Base-by-base conservation (phyloP, 2,329 filamentous ascomycete species). In the Alternaria sp. region DNA sequence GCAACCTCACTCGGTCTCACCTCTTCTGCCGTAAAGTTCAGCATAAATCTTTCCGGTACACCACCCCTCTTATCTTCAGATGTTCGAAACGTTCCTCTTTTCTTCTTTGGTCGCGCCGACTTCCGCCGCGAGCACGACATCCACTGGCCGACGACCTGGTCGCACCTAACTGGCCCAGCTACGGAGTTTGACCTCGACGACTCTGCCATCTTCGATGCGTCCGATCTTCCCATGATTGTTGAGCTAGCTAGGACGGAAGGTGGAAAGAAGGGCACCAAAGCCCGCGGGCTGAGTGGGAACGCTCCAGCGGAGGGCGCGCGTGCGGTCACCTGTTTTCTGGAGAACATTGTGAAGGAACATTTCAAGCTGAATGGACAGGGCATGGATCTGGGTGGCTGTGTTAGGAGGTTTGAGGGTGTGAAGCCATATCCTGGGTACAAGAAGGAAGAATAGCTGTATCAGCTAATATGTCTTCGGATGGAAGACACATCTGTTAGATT, bases 41-140 rank as follows among this genome's bases (percentile, higher is more conserved):
- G 62, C 16, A 71, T 77, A 41, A 72, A 72, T 50, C 64, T 74
- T 27, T 69, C 65, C 9, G 74, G 74, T 12, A 65, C 62, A 3
- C 60, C 68, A 0, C 70, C 71, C 2, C 54, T 53, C 8, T 43
- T 72, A 9, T 28, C 44, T 9, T 5, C 61, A 2, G 32, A 59
- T 16, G 61, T 59, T 2, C 16, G 25, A 50, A 11, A 54, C 40
- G 38, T 27, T 9, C 62, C 66, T 5, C 64, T 69, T 51, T 66
- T 67, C 48, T 75, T 75, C 69, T 70, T 76, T 45, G 71, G 74
- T 32, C 69, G 65, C 40, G 50, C 92, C 75, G 97, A 97, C 81
- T 97, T 97, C 80, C 89, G 91, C 5, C 97, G 94, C 85, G 94
- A 94, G 79, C 96, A 98, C 80, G 97, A 95, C 80, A 93, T 97